phyloP scores from a whole-genome alignment of 805 yeast species.

The Candida morakotiae region DNA sequence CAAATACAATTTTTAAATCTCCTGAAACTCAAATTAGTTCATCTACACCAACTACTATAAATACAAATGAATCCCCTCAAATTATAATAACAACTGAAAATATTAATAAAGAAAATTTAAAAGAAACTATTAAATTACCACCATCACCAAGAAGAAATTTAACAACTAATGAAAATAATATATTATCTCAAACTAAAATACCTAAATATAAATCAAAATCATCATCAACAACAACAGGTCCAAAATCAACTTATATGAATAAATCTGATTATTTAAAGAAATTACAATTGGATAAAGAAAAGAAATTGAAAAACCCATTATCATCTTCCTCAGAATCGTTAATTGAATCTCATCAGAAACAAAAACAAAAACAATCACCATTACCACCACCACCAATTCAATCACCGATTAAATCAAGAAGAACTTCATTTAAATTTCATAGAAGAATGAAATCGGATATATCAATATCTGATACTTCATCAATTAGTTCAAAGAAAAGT shows the following conservation, averaged over 20 bases:
- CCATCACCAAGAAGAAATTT: constrained; percentile 6
- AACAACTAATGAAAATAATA: constrained; percentile 4
- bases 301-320: background rate
- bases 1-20: constrained; percentile 1
- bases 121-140: too few relatives aligned
- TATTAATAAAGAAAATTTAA: background rate
- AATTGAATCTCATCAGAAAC: constrained; percentile 1
- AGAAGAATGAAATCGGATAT: background rate
- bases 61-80: background rate
- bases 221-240: background rate
- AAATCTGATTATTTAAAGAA: constrained; percentile 2
- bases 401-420: background rate
- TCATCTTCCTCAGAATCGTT: constrained; percentile 1
- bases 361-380: too few relatives aligned
- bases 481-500: constrained; percentile 7
- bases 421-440: background rate
- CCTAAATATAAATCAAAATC: constrained; percentile 4
- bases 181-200: constrained; percentile 8
- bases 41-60: constrained; percentile 2
- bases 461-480: constrained; percentile 4
- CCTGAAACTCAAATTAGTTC: constrained; percentile 3
- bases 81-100: background rate
- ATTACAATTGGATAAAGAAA: background rate
- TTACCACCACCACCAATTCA: too few relatives aligned
- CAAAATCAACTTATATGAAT: constrained; percentile 5